Evolutionary conservation across 148 eudicot species (phyloP).

Genomic region (Diospyros lotus): DNA sequence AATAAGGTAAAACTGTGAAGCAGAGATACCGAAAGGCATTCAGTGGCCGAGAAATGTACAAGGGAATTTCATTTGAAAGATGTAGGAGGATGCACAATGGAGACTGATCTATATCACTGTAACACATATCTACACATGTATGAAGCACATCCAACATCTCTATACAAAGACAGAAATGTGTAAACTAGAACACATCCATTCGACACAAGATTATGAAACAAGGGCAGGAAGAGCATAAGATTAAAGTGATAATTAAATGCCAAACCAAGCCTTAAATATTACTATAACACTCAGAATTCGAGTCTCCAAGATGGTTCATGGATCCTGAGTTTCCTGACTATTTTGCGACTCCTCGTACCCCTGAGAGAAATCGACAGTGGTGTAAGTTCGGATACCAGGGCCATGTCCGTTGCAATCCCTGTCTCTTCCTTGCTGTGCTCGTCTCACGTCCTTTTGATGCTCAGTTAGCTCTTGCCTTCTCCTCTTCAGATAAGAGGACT

Average conservation of each 20-base stretch:
- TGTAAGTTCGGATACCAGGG: constrained; percentile 77
- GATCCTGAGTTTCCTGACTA: constrained; percentile 55
- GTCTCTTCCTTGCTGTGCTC: constrained; percentile 76
- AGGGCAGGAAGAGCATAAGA: background rate
- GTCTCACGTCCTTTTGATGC: constrained; percentile 87
- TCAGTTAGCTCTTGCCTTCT: constrained; percentile 62
- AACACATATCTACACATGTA: background rate
- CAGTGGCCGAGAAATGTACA: no score
- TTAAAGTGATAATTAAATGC: background rate
- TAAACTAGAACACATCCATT: background rate
- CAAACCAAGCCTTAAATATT: background rate
- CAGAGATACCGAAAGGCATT: no score
- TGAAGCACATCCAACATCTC: background rate
- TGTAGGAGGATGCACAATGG: background rate
- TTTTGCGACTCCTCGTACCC: constrained; percentile 86
- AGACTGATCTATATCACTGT: background rate
- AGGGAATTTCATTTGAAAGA: no score
- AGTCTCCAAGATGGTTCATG: constrained; percentile 60
- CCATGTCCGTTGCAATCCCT: constrained; percentile 73
- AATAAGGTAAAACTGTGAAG: no score
- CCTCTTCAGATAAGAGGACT: constrained; percentile 33
- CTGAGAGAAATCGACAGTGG: constrained; percentile 71
- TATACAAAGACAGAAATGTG: background rate
- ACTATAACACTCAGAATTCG: constrained; percentile 2
- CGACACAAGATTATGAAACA: background rate